Base-by-base conservation (phyloP, 2,329 filamentous ascomycete genomes). In the Colletotrichum theobromicola region DNA sequence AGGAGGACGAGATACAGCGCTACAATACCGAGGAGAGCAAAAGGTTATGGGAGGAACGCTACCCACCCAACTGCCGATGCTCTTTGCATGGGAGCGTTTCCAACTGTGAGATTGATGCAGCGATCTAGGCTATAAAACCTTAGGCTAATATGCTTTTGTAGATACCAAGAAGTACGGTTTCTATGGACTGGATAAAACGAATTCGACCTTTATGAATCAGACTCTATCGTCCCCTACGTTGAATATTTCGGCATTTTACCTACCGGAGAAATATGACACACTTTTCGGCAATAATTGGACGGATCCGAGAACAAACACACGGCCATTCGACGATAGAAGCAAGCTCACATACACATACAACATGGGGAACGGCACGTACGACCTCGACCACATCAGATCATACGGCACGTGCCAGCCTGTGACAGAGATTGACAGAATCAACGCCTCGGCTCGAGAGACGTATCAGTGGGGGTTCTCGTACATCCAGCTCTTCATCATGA, bases 381-480 rank as follows among this genome's bases (percentile, higher is more conserved):
- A 53, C n/a, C 24, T 78, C 9, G 12, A 57, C n/a, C 71, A 79
- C 7, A 37, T 80, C 6, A 32, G 50, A 5, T 24, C 46, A 5
- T 66, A 77, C 15, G 79, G 78, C 26, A 60, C 50, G n/a, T 80
- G 79, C 21, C 77, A 79, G 63, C 75, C 78, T 5, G 26, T 76
- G n/a, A 61, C 30, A 7, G 72, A 72, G 10, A 32, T 46, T 7
- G 62, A 9, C 18, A 5, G 4, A 37, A 30, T 21, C 35, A 28
- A 53, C 28, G 12, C 34, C 35, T 42, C 53, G 72, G 72, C 35
- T n/a, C 71, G 67, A 8, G 60, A 74, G 26, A 70, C 58, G 21
- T 80, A 78, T 34, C 76, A 78, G 57, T 81, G 79, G 79, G 80
- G 79, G 3, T 80, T 81, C 63, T 80, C 80, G 3, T 80, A 75